Percentiles rank a stretch among this genome's conserved stretches.
Evolutionary conservation across 805 yeast species (phyloP).

Genomic region (Candida rishiriensis): DNA sequence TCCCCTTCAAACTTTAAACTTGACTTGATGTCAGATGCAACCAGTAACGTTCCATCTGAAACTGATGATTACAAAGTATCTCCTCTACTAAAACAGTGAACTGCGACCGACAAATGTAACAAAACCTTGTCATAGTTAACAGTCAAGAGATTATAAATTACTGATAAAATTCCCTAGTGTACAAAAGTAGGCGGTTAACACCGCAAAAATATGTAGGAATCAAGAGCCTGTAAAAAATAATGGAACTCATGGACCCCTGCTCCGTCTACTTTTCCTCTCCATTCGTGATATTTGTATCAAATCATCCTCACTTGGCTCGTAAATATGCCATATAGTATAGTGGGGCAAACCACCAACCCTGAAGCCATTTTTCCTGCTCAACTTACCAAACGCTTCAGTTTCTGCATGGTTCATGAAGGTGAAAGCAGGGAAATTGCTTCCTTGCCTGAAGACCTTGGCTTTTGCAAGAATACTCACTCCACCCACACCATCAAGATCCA

Average conservation of each 20-base stretch:
- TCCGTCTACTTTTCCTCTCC: conserved; percentile 58
- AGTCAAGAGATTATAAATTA: too few relatives aligned
- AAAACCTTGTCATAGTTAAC: too few relatives aligned
- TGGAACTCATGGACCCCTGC: conserved; percentile 6
- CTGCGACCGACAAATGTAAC: too few relatives aligned
- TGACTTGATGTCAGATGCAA: too few relatives aligned
- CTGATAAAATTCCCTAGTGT: too few relatives aligned
- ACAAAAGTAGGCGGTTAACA: too few relatives aligned
- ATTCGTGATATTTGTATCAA: conserved; percentile 60
- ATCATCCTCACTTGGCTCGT: conserved; percentile 86
- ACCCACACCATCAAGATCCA: conserved; percentile 80
- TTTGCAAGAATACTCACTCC: conserved; percentile 79
- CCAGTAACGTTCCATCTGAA: too few relatives aligned
- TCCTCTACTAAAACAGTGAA: too few relatives aligned
- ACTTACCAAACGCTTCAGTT: conserved; percentile 82
- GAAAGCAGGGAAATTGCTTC: conserved; percentile 82
- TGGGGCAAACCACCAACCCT: conserved; percentile 86
- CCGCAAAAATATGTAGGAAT: neutral
- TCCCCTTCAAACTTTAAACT: too few relatives aligned
- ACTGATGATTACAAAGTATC: too few relatives aligned
- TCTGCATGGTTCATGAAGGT: conserved; percentile 83
- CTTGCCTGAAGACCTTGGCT: conserved; percentile 70
- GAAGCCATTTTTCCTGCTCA: conserved; percentile 76
- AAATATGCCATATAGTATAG: conserved; percentile 86
- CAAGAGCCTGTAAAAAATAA: neutral